A percentile compares a stretch with the other conserved stretches of the same genome.
Evolutionary conservation across 495 filamentous ascomycete species (phyloP).

Genomic region (Tuber calosporum): DNA sequence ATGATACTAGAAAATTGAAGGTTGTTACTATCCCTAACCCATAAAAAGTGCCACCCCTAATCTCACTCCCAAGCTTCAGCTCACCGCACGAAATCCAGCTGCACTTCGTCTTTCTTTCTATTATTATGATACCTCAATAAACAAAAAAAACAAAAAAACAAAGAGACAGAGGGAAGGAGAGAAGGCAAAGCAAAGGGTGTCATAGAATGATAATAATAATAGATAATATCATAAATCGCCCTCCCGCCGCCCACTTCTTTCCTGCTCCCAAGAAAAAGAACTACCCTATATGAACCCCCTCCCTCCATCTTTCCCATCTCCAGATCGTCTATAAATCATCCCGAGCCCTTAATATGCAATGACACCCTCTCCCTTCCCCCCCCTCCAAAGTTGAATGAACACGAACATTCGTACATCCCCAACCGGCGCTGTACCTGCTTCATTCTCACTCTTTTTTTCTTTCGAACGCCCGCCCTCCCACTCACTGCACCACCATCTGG

Average conservation of each 20-base stretch:
- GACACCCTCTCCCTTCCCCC: neutral
- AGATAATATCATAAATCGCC: neutral
- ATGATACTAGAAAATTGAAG: neutral
- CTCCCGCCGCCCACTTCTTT: neutral
- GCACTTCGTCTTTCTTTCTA: neutral
- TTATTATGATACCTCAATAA: neutral
- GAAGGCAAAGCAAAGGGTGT: neutral
- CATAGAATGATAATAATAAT: neutral
- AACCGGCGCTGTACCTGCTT: slow-evolving; percentile 35
- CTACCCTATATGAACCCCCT: neutral
- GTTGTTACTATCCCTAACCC: neutral
- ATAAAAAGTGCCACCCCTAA: neutral
- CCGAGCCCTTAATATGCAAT: slow-evolving; percentile 1
- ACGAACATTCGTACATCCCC: neutral
- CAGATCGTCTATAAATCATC: neutral
- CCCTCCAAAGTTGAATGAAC: neutral
- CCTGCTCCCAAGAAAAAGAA: slow-evolving; percentile 1
- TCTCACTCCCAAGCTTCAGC: neutral
- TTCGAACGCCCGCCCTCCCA: neutral
- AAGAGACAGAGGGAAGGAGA: neutral
- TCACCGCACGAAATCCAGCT: neutral
- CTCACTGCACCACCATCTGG: slow-evolving; percentile 24
- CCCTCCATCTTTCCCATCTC: slow-evolving; percentile 2
- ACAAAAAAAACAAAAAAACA: neutral
- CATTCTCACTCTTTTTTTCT: slow-evolving; percentile 17